These are phyloP conservation scores for Fragaria vesca DNA, from an alignment of 306 rosid species.

Conservation along the genomic window DNA sequence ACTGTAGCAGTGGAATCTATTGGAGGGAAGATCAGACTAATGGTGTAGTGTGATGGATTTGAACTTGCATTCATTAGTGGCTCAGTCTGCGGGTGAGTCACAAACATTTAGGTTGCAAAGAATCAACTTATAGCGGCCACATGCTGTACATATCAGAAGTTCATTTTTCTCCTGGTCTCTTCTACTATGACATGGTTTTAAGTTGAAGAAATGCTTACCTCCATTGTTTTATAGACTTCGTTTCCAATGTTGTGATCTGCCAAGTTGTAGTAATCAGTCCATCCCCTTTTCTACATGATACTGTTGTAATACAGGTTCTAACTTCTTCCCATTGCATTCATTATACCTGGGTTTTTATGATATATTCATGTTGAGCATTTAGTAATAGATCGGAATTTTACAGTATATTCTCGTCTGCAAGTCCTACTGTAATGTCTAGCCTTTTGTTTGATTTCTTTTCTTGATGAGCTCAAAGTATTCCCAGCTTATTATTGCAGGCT, in stretches of 20 bases:
- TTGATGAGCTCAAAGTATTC: constrained; percentile 5
- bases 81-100: background rate
- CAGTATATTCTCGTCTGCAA: background rate
- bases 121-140: background rate
- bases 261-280: background rate
- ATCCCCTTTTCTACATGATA: background rate
- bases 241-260: background rate
- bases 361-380: background rate
- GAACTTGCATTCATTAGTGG: background rate
- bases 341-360: background rate
- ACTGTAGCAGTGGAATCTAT: background rate
- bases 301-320: background rate
- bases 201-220: background rate
- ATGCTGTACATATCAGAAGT: background rate
- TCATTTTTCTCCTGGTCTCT: background rate
- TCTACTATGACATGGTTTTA: background rate
- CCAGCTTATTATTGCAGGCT: background rate
- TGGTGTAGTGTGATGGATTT: background rate
- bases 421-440: background rate
- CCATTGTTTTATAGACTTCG: background rate
- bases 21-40: background rate
- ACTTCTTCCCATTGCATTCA: background rate
- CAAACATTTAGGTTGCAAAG: background rate
- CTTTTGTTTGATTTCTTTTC: background rate
- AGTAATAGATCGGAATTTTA: background rate